Base-by-base conservation (phyloP, 139 green algal genomes). In the Picochlorum sp. region DNA sequence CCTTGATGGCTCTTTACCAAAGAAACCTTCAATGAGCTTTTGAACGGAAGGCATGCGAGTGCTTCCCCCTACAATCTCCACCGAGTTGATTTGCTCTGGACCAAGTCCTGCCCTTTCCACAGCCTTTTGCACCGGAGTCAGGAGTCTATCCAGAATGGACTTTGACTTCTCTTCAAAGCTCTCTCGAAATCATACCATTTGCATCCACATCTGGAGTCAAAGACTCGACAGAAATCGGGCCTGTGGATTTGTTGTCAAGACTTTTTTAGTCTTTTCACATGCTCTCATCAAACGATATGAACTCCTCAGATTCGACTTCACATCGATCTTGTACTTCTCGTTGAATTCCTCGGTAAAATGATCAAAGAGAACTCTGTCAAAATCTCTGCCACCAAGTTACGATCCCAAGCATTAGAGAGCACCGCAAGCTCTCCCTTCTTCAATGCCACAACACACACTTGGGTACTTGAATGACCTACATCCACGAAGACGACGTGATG, bases 401-500 rank as follows among this genome's bases (percentile, higher is more conserved):
- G 69, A 71, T 98, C 93, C 85, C 89, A 99, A 4, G 88, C 78
- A 58, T 95, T 87, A 3, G 85, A 79, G 26, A 90, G 72, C 38
- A 99, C 84, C 44, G 83, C 74, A 66, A 98, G 81, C 66, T 92
- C 74, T 26, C 71, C 81, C 68, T 95, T 94, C 57, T 88, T 92
- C 61, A 98, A 89, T 0, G 87, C 80, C 26, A 95, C 91, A 7
- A 98, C 78, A 24, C 81, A 93, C 6, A 96, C 89, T 88, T 98
- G 92, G 1, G 94, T 84, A 34, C 76, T 65, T n/a, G 75, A 68
- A 69, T 97, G 84, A 23, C 94, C 94, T 10, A 96, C 63, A 72
- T 99, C 94, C 16, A 99, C 84, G 64, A 99, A 97, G 4, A 66
- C 92, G 6, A 98, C 91, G 62, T 97, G 76, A 16, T 91, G 59